Conservation (phyloP, 306 rosid species). For the Vigna trinervia region DNA sequence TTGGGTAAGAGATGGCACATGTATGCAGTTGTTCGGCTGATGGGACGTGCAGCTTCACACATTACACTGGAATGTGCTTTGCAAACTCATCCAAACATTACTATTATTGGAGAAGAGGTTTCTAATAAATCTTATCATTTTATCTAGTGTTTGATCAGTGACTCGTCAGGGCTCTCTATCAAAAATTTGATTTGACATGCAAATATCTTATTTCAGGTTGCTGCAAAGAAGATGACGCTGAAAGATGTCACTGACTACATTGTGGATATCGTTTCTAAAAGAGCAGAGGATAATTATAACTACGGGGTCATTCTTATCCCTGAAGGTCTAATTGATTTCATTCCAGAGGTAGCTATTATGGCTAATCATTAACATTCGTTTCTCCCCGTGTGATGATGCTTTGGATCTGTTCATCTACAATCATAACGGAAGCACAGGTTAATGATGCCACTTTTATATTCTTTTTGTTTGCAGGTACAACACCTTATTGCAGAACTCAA, state of each 20-base stretch:
- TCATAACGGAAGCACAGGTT: slow-evolving; percentile 9
- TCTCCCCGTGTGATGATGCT: slow-evolving; percentile 24
- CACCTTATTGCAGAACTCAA: slow-evolving; percentile 92
- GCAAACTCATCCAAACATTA: slow-evolving; percentile 98
- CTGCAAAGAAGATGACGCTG: slow-evolving; percentile 85
- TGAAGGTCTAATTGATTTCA: slow-evolving; percentile 98
- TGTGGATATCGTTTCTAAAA: slow-evolving; percentile 78
- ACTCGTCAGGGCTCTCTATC: slow-evolving; percentile 1
- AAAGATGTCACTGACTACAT: slow-evolving; percentile 93
- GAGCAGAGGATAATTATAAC: slow-evolving; percentile 83
- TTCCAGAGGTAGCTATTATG: slow-evolving; percentile 80
- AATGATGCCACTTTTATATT: slow-evolving; percentile 17
- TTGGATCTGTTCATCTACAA: slow-evolving; percentile 20
- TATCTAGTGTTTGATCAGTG: slow-evolving; percentile 26
- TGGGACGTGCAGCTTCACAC: slow-evolving; percentile 99
- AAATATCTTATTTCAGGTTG: slow-evolving; percentile 72
- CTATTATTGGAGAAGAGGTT: slow-evolving; percentile 94
- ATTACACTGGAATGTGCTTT: slow-evolving; percentile 97
- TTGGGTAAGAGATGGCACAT: slow-evolving; percentile 31
- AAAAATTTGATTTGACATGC: slow-evolving; percentile 38
- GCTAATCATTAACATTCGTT: slow-evolving; percentile 25
- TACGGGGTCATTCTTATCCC: slow-evolving; percentile 98
- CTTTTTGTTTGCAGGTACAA: slow-evolving; percentile 70
- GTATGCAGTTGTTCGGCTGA: slow-evolving; percentile 93
- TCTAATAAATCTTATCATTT: slow-evolving; percentile 37